Evolutionary conservation across 78 protist genomes (phyloP), one percentile per base, ranked within the genome.

Genomic region (Dictyostelium intermedium): DNA sequence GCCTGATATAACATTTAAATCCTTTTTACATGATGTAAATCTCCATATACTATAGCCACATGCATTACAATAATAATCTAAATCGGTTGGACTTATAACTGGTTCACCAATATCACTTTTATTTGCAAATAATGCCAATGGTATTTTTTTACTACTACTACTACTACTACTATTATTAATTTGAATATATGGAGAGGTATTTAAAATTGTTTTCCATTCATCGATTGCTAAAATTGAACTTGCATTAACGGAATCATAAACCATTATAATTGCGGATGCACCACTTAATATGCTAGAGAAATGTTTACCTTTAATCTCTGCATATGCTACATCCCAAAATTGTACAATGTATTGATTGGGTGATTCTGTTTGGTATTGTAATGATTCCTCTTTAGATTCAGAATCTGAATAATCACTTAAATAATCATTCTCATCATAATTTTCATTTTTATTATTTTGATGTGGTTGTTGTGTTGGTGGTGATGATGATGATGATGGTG

Each of bases 191-290:
- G 74, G 74, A n/a, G 74, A 66, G 10, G 37, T 41, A 25, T 50
- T 37, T 25, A 87, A 32, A 10, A 87, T 34, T 13, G 30, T 27
- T 61, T 63, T 87, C 84, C 93, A 87, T 30, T 87, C 93, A 35
- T 87, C 93, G 3, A 87, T 87, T 16, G 93, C 77, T 16, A 87
- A 50, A 16, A 87, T 87, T 9, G 72, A 41, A 18, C 66, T 78
- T 37, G 93, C 93, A 66, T 77, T 87, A n/a, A 73, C 74, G 8
- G 86, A 79, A 35, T 87, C 93, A 79, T 79, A 87, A n/a, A 87
- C 82, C 83, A 87, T 41, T 9, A 87, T 79, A 4, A 79, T 78
- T 23, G 80, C 93, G 6, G 83, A 37, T 4, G 39, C 80, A 43
- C 80, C 93, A 79, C 50, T 50, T 70, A 77, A 79, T 1, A 87